phyloP scores from a whole-genome alignment of 2,329 filamentous ascomycete genomes.

The Paradendryphiella salina region DNA sequence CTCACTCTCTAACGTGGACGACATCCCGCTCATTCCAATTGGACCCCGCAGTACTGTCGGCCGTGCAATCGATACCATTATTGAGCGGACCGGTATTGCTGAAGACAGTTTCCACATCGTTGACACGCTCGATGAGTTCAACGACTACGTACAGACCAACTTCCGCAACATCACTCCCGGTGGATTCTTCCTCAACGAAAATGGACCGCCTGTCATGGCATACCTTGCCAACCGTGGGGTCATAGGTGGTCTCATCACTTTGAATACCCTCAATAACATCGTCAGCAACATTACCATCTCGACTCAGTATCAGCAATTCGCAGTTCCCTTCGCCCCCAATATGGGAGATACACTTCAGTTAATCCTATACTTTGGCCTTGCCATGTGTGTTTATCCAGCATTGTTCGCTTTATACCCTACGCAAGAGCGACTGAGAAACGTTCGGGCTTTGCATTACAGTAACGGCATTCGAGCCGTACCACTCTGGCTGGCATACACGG shows the following conservation, averaged over 20 bases:
- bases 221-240: constrained; percentile 70
- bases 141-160: constrained; percentile 62
- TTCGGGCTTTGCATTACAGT: constrained; percentile 85
- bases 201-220: constrained; percentile 65
- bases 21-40: constrained; percentile 44
- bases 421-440: constrained; percentile 75
- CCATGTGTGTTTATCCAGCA: constrained; percentile 75
- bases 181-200: constrained; percentile 76
- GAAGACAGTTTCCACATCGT: constrained; percentile 55
- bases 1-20: constrained; percentile 30
- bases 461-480: constrained; percentile 83
- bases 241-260: constrained; percentile 69
- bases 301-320: constrained; percentile 74
- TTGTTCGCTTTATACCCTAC: constrained; percentile 90
- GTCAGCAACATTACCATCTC: constrained; percentile 69
- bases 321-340: constrained; percentile 69
- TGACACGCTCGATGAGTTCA: constrained; percentile 69
- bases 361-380: constrained; percentile 78
- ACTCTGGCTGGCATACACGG: constrained; percentile 80
- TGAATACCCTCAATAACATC: constrained; percentile 88
- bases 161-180: constrained; percentile 73
- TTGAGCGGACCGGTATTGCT: constrained; percentile 30
- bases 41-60: constrained; percentile 47
- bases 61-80: constrained; percentile 31
- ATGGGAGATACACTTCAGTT: constrained; percentile 76